Base-by-base conservation (phyloP, 192 early-diverging fungal genomes). In the Allomyces macrogynus region DNA sequence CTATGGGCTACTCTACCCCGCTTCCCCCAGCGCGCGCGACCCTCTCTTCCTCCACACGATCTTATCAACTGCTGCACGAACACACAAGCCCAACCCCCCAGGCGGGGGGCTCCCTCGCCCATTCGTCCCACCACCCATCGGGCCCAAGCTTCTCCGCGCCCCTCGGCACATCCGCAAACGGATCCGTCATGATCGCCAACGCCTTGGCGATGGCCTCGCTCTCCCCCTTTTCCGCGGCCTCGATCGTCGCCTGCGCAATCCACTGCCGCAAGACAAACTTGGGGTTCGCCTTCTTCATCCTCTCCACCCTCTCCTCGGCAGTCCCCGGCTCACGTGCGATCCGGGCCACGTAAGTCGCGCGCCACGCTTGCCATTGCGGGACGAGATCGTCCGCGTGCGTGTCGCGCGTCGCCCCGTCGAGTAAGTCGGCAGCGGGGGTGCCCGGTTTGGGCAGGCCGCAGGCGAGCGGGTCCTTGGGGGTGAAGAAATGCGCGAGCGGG, bases 221-320 rank as follows among this genome's bases (percentile, higher is more conserved):
- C 14, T 76, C 62, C 23, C 73, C 63, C 26, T 72, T 66, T 20
- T 82, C 77, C 32, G 73, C 69, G 26, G 73, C 74, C 25, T 75
- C 70, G 60, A 85, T 83, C 1, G 86, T 76, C 43, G 80, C 79
- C 64, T 88, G 79, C 4, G 87, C 81, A 32, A 89, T 80, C 81
- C 86, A 89, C 67, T 90, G 89, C 22, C 89, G 82, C 60, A 89
- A 74, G 10, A 87, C 78, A 74, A 85, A 90, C 49, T 75, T 75
- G 9, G 90, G 92, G 67, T 95, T 95, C 61, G 73, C 69, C 12
- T 63, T 57, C 49, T 81, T 71, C 90, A 95, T 92, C 22, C 70
- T 61, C n/a, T 42, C 61, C 26, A 66, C 65, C 20, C 87, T 71
- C 12, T 62, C 62, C 24, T 61, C 42, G 20, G 71, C 64, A 11